phyloP scores from a whole-genome alignment of 1,139 yeast genomes.

The Magnusiomyces magnusii region DNA sequence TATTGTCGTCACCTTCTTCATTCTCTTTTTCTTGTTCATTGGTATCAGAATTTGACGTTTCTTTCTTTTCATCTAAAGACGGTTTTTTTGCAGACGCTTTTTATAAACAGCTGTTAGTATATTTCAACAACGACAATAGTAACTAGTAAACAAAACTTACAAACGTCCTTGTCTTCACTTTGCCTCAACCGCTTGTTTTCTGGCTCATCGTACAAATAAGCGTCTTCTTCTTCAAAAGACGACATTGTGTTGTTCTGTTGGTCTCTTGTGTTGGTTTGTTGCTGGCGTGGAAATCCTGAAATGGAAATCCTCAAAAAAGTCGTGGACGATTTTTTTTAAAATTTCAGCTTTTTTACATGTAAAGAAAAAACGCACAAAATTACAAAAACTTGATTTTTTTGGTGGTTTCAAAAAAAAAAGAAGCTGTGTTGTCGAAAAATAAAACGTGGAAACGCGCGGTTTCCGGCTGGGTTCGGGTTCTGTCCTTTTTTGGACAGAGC shows the following conservation, averaged over 20 bases:
- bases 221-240: slow-evolving; percentile 7
- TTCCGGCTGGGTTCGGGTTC: too few species aligned
- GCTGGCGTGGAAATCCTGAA: too few species aligned
- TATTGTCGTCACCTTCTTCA: background rate
- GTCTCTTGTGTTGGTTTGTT: too few species aligned
- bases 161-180: background rate
- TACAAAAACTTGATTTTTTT: too few species aligned
- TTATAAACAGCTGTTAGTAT: background rate
- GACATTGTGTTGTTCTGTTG: background rate
- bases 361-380: too few species aligned
- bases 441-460: too few species aligned
- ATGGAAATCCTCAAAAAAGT: too few species aligned
- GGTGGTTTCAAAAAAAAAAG: too few species aligned
- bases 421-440: too few species aligned
- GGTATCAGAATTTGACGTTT: slow-evolving; percentile 4
- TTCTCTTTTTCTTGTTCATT: slow-evolving; percentile 19
- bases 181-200: background rate
- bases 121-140: background rate
- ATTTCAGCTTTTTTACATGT: too few species aligned
- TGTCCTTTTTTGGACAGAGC: too few species aligned
- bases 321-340: too few species aligned
- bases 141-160: background rate
- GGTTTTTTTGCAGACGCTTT: background rate
- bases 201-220: slow-evolving; percentile 7
- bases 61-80: background rate